phyloP scores from a whole-genome alignment of 1,139 yeast species.

The Pichia sp. region DNA sequence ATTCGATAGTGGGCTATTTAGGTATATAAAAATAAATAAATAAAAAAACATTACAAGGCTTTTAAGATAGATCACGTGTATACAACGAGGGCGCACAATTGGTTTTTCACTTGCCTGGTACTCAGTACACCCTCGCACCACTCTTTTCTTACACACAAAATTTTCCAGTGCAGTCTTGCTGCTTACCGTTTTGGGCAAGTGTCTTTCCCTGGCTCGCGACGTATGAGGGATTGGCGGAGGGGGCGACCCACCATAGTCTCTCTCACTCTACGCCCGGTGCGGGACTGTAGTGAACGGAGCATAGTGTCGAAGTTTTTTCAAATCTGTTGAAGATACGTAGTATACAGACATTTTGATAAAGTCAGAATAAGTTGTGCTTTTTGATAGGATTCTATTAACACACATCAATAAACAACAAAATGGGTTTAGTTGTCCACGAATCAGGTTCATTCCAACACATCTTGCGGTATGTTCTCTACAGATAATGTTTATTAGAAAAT shows the following conservation, averaged over 20 bases:
- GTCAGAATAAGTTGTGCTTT: not conserved
- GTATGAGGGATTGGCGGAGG: not conserved
- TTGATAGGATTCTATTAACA: conserved; percentile 7
- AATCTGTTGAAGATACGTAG: not conserved
- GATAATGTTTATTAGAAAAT: not conserved
- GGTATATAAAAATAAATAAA: not conserved
- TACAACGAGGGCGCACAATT: not conserved
- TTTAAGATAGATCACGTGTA: conserved; percentile 3
- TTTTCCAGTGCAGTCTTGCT: not conserved
- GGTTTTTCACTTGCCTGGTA: not conserved
- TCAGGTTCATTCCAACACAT: conserved; percentile 99
- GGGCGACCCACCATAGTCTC: not conserved
- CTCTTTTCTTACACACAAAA: not conserved
- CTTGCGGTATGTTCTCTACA: conserved; percentile 77
- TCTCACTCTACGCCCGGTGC: not conserved
- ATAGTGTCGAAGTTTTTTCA: conserved; percentile 12
- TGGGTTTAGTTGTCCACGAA: conserved; percentile 91
- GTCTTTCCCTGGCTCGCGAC: not conserved
- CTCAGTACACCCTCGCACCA: conserved; percentile 6
- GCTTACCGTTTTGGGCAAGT: not conserved
- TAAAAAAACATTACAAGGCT: not conserved
- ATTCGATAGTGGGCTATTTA: too few relatives aligned
- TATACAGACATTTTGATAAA: not conserved
- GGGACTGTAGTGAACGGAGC: not conserved
- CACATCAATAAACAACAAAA: conserved; percentile 18